Evolutionary conservation across 2,329 filamentous ascomycete species (phyloP).

Genomic region (Phoma sp.): DNA sequence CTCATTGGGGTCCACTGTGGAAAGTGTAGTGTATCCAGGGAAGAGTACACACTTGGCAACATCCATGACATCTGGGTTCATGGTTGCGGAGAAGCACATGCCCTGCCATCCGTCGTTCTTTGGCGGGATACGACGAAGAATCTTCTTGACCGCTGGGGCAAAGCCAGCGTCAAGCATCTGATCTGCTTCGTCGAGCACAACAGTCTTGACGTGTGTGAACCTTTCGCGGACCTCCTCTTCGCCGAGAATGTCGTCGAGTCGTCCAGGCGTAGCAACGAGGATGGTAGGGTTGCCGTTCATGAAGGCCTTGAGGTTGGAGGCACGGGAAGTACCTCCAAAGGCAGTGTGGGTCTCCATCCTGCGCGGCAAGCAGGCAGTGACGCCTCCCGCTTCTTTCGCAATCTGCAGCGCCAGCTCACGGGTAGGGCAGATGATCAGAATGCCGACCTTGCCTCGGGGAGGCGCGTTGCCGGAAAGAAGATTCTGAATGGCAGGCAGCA

Average conservation of each 20-base stretch:
- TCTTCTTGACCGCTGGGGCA: constrained; percentile 59
- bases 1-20: constrained; percentile 54
- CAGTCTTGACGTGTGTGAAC: constrained; percentile 53
- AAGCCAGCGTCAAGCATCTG: constrained; percentile 61
- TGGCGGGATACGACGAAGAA: constrained; percentile 58
- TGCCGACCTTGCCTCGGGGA: constrained; percentile 50
- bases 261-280: constrained; percentile 57
- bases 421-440: constrained; percentile 57
- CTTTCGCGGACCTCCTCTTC: constrained; percentile 54
- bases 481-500: constrained; percentile 56
- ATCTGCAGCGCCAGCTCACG: constrained; percentile 59
- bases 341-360: constrained; percentile 55
- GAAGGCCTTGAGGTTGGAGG: constrained; percentile 42
- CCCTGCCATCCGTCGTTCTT: constrained; percentile 59
- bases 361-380: constrained; percentile 50
- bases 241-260: constrained; percentile 55
- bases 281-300: constrained; percentile 49
- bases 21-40: constrained; percentile 50
- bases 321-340: constrained; percentile 50
- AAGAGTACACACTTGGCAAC: constrained; percentile 55
- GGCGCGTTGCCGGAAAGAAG: constrained; percentile 47
- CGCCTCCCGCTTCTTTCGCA: constrained; percentile 53
- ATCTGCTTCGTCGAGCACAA: constrained; percentile 55
- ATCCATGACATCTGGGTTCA: constrained; percentile 53
- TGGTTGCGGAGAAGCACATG: constrained; percentile 57